A percentile compares a stretch with the other conserved stretches of the same genome.
Conservation (phyloP, 345 rosid genomes). For the Fremontodendron californicum region DNA sequence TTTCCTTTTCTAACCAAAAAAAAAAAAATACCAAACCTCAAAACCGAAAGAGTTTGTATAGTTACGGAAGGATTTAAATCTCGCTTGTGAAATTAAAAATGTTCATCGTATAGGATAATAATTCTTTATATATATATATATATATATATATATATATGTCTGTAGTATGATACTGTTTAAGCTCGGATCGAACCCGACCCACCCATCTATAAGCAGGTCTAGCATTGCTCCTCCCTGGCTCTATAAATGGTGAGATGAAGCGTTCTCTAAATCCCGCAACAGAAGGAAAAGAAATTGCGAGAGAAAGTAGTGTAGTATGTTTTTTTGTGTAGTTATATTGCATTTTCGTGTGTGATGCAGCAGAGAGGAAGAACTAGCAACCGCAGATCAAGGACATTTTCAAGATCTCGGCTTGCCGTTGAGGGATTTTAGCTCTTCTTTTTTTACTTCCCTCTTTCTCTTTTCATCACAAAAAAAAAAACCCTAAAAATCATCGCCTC, state of each 20-base stretch:
- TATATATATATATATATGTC: too few relatives aligned
- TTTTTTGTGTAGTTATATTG: too few relatives aligned
- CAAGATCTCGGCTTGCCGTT: slow-evolving; percentile 55
- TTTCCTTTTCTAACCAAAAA: too few relatives aligned
- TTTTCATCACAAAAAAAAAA: not conserved
- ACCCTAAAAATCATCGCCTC: not conserved
- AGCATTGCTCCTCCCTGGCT: not conserved
- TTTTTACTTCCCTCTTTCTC: not conserved
- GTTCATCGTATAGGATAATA: too few relatives aligned
- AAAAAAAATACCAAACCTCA: too few relatives aligned
- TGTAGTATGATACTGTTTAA: too few relatives aligned
- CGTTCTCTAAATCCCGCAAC: not conserved
- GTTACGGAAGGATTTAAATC: too few relatives aligned
- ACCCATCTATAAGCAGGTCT: not conserved
- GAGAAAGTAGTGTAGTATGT: too few relatives aligned
- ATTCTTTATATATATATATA: too few relatives aligned
- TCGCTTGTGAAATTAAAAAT: too few relatives aligned
- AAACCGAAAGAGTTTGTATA: too few relatives aligned
- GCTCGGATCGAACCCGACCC: too few relatives aligned
- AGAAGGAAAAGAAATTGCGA: not conserved
- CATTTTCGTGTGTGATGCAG: slow-evolving; percentile 31
- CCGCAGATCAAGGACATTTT: slow-evolving; percentile 64
- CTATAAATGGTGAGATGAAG: not conserved
- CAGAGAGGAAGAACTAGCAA: slow-evolving; percentile 45
- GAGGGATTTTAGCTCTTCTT: slow-evolving; percentile 35